phyloP scores from a whole-genome alignment of 2,329 filamentous ascomycete genomes.

The Venturia nashicola region DNA sequence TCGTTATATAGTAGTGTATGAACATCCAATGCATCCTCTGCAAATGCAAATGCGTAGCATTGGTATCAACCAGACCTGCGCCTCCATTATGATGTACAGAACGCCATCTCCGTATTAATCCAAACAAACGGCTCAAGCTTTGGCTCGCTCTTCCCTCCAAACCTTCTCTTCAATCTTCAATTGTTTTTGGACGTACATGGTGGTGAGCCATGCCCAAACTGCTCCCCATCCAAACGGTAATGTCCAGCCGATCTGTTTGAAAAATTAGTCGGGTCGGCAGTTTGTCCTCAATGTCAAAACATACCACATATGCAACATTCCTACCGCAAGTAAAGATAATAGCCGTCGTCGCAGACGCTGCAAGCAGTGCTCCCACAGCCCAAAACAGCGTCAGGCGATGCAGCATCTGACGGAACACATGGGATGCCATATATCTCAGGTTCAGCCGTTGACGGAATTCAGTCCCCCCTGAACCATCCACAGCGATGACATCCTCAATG shows the following conservation, averaged over 20 bases:
- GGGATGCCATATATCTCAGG: constrained; percentile 39
- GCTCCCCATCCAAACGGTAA: constrained; percentile 38
- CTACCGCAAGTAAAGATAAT: constrained; percentile 35
- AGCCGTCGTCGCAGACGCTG: constrained; percentile 28
- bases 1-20: not conserved
- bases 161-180: constrained; percentile 21
- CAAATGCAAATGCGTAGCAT: not conserved
- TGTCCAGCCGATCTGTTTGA: constrained; percentile 31
- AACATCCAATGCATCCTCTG: not conserved
- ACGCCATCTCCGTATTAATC: not conserved
- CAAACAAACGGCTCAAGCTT: not conserved
- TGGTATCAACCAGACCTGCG: not conserved
- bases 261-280: not conserved
- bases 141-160: constrained; percentile 21
- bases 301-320: constrained; percentile 36
- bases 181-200: constrained; percentile 30
- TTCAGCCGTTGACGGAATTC: constrained; percentile 40
- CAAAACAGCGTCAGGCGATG: constrained; percentile 40
- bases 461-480: constrained; percentile 40
- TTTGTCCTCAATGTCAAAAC: constrained; percentile 12
- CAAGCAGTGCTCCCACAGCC: constrained; percentile 32
- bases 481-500: constrained; percentile 42
- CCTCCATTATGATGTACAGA: not conserved
- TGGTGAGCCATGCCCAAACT: constrained; percentile 33
- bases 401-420: constrained; percentile 41